Evolutionary conservation across 352 stramenopile species (phyloP).

Genomic region (Phytopythium sindhum): DNA sequence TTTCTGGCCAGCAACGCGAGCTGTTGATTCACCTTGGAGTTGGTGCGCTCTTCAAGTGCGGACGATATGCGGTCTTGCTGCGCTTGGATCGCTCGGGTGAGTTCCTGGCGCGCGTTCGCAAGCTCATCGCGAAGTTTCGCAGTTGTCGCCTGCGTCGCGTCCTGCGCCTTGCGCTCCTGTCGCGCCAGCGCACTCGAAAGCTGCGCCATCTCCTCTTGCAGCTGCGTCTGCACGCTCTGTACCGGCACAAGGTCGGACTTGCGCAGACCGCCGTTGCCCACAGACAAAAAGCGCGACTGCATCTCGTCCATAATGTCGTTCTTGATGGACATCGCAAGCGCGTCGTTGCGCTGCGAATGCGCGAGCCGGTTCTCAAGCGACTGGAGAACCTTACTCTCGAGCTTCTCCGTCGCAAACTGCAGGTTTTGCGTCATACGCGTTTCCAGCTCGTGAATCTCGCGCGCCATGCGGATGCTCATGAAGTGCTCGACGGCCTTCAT

Average conservation of each 20-base stretch:
- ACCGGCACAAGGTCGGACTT: constrained; percentile 48
- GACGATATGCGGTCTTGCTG: constrained; percentile 40
- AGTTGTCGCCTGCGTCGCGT: constrained; percentile 39
- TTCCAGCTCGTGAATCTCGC: constrained; percentile 73
- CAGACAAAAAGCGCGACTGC: constrained; percentile 23
- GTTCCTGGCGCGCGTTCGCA: constrained; percentile 43
- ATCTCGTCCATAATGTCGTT: constrained; percentile 58
- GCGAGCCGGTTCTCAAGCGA: constrained; percentile 44
- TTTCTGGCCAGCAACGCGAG: constrained; percentile 46
- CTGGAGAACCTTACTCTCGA: constrained; percentile 60
- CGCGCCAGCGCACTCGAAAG: constrained; percentile 51
- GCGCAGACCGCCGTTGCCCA: constrained; percentile 40
- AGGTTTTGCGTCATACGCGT: constrained; percentile 54
- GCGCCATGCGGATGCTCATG: constrained; percentile 58
- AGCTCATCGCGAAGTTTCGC: constrained; percentile 54
- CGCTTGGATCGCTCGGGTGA: constrained; percentile 49
- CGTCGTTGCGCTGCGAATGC: constrained; percentile 46
- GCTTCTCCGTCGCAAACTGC: constrained; percentile 57
- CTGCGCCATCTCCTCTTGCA: constrained; percentile 60
- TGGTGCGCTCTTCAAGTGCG: constrained; percentile 58
- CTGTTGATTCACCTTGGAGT: constrained; percentile 46
- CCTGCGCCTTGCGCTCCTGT: constrained; percentile 61
- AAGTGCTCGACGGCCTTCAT: constrained; percentile 66
- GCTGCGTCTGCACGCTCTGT: constrained; percentile 55
- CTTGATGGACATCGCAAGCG: constrained; percentile 41